Percentiles rank a stretch among this genome's conserved stretches.
phyloP scores from a whole-genome alignment of 441 rosid species.

The Syzygium syzygioides region DNA sequence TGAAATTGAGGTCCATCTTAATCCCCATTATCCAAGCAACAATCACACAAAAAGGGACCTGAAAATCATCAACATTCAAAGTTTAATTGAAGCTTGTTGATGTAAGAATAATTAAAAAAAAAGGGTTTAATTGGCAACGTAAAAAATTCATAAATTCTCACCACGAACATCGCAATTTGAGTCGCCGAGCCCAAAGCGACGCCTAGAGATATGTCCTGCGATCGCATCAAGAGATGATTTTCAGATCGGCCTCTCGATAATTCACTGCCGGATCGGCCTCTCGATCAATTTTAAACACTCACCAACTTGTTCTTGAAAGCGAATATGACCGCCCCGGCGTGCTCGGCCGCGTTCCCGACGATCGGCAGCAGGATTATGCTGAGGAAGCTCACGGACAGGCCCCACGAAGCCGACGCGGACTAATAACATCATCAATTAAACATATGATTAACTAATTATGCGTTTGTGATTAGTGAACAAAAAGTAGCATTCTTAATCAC shows the following conservation, averaged over 20 bases:
- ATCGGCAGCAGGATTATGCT: slow-evolving; percentile 84
- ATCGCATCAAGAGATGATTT: background rate
- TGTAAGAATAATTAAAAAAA: background rate
- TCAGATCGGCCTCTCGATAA: background rate
- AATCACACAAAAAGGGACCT: slow-evolving; percentile 63
- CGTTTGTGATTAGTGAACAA: background rate
- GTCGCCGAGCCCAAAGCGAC: slow-evolving; percentile 93
- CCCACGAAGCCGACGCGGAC: slow-evolving; percentile 87
- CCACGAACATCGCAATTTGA: slow-evolving; percentile 86
- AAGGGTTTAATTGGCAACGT: background rate
- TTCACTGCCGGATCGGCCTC: background rate
- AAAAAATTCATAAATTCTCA: slow-evolving; percentile 15
- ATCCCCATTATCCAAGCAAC: slow-evolving; percentile 77
- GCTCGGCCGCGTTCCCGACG: slow-evolving; percentile 95
- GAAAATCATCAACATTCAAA: background rate
- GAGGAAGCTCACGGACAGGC: slow-evolving; percentile 75
- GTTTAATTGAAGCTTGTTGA: background rate
- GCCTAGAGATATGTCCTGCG: slow-evolving; percentile 81
- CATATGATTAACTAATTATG: background rate
- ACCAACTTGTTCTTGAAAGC: slow-evolving; percentile 87
- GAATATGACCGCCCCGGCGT: slow-evolving; percentile 90
- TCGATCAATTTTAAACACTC: background rate
- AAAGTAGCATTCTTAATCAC: background rate
- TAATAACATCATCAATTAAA: slow-evolving; percentile 3
- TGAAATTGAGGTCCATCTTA: slow-evolving; percentile 82